Evolutionary conservation across 768 basidiomycete genomes (phyloP), one percentile per base, ranked within the genome.

Genomic region (Lentinula raphanica): DNA sequence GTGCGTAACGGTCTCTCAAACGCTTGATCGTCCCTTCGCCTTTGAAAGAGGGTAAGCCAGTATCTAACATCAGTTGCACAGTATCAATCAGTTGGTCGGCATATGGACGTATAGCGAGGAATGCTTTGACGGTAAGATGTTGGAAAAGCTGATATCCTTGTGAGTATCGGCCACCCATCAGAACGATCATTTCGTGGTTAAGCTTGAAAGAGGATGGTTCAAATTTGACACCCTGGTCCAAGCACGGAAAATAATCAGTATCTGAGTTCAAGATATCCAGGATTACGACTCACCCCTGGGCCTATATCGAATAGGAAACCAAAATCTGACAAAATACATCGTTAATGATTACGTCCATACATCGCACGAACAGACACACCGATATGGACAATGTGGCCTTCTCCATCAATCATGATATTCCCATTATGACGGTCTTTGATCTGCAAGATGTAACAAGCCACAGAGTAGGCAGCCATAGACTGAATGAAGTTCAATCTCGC

Each of bases 401-500:
- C 92, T 2, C 90, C 94, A 68, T 98, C 97, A 59, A 99, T 95
- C 96, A 99, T 98, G 68, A 99, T 98, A 69, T 99, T 99, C 28
- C 97, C 97, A 67, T 99, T 99, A 71, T 99, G 97, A 38, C 97
- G 76, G 68, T 99, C 97, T 74, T 99, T 99, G 76, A 99, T 95
- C 71, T 99, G 97, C 44, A 98, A 73, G 63, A 99, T 94, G 70
- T 97, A 98, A 70, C 96, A 98, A 7, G 94, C 93, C 25, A 98
- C 88, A 31, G 96, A 98, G 71, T 99, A 99, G 9, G 94, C 97
- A 0, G 97, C 96, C 97, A 98, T 99, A 2, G 94, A 96, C 68
- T 97, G 95, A 58, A 99, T 92, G 68, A 99, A 99, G 72, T 98
- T 97, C 61, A 90, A 78, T 17, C 94, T 87, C 44, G 97, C 97